A percentile compares a stretch with the other conserved stretches of the same genome.
These are phyloP conservation scores for Samsoniella hepiali DNA, from an alignment of 2,329 filamentous ascomycete genomes.

Conservation along the genomic window DNA sequence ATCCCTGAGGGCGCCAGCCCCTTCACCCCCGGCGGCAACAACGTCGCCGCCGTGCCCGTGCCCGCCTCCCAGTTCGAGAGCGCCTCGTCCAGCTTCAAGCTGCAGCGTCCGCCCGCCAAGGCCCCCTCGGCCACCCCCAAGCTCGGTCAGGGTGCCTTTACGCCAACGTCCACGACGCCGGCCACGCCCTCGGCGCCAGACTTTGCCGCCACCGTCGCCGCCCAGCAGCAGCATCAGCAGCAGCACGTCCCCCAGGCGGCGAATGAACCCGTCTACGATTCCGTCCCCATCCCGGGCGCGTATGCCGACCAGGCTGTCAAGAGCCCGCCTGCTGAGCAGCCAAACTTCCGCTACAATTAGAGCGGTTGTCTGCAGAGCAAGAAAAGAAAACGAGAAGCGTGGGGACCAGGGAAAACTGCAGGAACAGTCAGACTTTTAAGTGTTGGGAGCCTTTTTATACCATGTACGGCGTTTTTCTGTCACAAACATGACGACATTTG, in stretches of 20 bases:
- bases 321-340: slow-evolving; percentile 47
- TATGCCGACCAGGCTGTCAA: slow-evolving; percentile 60
- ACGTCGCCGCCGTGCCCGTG: slow-evolving; percentile 42
- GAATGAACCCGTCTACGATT: slow-evolving; percentile 79
- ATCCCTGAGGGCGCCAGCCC: slow-evolving; percentile 38
- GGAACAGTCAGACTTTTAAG: not conserved
- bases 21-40: slow-evolving; percentile 54
- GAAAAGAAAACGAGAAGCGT: not conserved
- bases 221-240: slow-evolving; percentile 43
- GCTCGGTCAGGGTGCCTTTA: slow-evolving; percentile 60
- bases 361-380: slow-evolving; percentile 19
- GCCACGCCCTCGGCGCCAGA: slow-evolving; percentile 26
- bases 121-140: slow-evolving; percentile 75
- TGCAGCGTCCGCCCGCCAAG: slow-evolving; percentile 80
- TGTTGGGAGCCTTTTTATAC: slow-evolving; percentile 13
- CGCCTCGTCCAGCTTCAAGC: slow-evolving; percentile 63
- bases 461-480: slow-evolving; percentile 13
- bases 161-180: slow-evolving; percentile 42
- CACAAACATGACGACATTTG: not conserved
- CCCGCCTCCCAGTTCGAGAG: slow-evolving; percentile 61
- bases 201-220: slow-evolving; percentile 28
- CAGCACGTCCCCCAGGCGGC: slow-evolving; percentile 68
- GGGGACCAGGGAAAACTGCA: slow-evolving; percentile 11
- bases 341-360: slow-evolving; percentile 37
- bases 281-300: slow-evolving; percentile 84